These are phyloP conservation scores for Rhynchospora breviuscula DNA, from an alignment of 176 grass and related monocot species.

Conservation along the genomic window DNA sequence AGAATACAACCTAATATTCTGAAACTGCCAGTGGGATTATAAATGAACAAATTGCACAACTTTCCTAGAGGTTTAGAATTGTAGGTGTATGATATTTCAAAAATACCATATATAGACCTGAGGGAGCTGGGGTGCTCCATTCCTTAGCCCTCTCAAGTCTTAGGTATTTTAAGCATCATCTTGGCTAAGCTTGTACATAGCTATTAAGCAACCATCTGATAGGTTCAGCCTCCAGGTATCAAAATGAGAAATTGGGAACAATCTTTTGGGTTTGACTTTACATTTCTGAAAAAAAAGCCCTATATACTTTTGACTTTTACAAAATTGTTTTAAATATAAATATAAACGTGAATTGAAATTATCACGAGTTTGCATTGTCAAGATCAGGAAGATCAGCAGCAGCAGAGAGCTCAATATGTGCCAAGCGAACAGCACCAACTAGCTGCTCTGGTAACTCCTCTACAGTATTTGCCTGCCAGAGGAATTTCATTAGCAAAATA, in stretches of 20 bases:
- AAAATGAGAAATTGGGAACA: not conserved
- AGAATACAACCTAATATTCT: constrained; percentile 10
- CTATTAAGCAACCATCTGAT: not conserved
- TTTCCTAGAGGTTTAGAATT: too few species aligned
- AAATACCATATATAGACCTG: too few species aligned
- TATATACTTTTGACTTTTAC: not conserved
- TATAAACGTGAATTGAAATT: constrained; percentile 1
- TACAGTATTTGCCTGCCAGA: constrained; percentile 58
- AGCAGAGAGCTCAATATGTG: constrained; percentile 65
- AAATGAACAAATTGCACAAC: not conserved
- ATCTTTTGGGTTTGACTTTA: not conserved
- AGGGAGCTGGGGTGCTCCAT: not conserved
- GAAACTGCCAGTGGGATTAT: constrained; percentile 8
- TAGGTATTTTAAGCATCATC: not conserved
- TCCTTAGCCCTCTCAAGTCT: not conserved
- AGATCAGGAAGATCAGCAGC: constrained; percentile 39
- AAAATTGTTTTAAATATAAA: constrained; percentile 8
- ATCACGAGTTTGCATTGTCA: constrained; percentile 32
- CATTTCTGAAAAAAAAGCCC: not conserved
- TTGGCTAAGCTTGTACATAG: not conserved
- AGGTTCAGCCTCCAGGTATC: not conserved
- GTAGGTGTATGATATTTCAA: too few species aligned
- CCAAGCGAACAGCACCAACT: constrained; percentile 61
- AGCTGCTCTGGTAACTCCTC: constrained; percentile 90
- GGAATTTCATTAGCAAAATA: not conserved